Evolutionary conservation across 1,284 basidiomycete genomes (phyloP), one percentile per base, ranked within the genome.

Genomic region (Peniophora sp.): DNA sequence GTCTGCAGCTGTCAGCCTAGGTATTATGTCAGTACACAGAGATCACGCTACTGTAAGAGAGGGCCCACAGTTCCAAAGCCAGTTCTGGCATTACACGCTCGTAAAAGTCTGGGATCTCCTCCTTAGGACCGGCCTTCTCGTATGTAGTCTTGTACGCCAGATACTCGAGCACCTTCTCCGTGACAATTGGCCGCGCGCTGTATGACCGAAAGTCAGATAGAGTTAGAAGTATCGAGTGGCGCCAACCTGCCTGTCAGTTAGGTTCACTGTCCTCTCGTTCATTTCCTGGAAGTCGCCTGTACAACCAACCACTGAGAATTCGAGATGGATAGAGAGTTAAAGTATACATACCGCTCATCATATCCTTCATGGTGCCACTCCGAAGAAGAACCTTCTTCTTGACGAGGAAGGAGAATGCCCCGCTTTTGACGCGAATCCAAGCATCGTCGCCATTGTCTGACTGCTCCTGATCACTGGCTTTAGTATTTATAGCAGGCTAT

Each of bases 121-220:
- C 83, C 55, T 82, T 85, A 2, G 74, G 65, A 0, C 72, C 74
- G 0, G 68, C 70, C 14, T 72, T 71, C 52, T 81, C 76, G 62
- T 89, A 89, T 53, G 83, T 70, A 0, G 79, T 71, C 67, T 87
- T 89, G 74, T 88, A 92, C 50, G 78, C 69, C 66, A 93, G 81
- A 61, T 90, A 93, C 63, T 93, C 90, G 38, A 85, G 73, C 27
- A 92, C 71, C 61, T 89, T 92, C 64, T 92, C 89, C 2, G 90
- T 79, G 23, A 92, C 81, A 36, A 84, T 76, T 2, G 79, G 84
- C 25, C 89, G 90, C 59, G 16, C 12, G 44, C 36, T 36, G 34
- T 39, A 44, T 11, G 22, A 36, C 34, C 19, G 1, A 35, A 12
- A 32, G 3, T 2, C n/a, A n/a, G n/a, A n/a, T n/a, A n/a, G n/a